A percentile compares a stretch with the other conserved stretches of the same genome.
Evolutionary conservation across 495 filamentous ascomycete genomes (phyloP).

Genomic region (Penicillium parvum): DNA sequence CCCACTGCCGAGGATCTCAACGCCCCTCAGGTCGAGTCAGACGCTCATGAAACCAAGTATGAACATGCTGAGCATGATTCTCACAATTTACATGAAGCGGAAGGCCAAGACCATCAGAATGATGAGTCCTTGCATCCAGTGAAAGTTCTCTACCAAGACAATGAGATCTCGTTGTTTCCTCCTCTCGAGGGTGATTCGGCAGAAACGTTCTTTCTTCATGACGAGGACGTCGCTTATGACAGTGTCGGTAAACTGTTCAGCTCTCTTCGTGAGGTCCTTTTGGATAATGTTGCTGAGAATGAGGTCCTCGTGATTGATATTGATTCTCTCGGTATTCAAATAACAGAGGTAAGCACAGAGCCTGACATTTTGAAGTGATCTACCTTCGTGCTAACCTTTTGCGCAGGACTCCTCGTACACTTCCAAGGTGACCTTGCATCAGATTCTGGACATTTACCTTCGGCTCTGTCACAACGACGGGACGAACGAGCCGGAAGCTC

Average conservation of each 20-base stretch:
- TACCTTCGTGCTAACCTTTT: slow-evolving; percentile 28
- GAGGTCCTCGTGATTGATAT: slow-evolving; percentile 69
- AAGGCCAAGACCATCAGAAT: slow-evolving; percentile 11
- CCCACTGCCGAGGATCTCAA: slow-evolving; percentile 6
- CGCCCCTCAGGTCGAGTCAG: slow-evolving; percentile 1
- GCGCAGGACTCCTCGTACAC: slow-evolving; percentile 43
- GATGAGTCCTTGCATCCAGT: slow-evolving; percentile 41
- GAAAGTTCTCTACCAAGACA: slow-evolving; percentile 62
- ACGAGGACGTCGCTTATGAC: slow-evolving; percentile 55
- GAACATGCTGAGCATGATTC: slow-evolving; percentile 8
- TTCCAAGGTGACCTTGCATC: slow-evolving; percentile 45
- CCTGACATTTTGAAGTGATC: background rate
- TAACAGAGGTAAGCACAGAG: slow-evolving; percentile 61
- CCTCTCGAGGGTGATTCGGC: slow-evolving; percentile 58
- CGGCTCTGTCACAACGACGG: slow-evolving; percentile 58
- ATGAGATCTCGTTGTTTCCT: slow-evolving; percentile 68
- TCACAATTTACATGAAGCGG: slow-evolving; percentile 3
- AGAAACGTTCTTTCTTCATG: slow-evolving; percentile 69
- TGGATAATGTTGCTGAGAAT: slow-evolving; percentile 58
- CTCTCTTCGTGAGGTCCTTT: slow-evolving; percentile 62
- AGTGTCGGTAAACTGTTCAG: slow-evolving; percentile 57
- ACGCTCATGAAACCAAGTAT: background rate
- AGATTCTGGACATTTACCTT: slow-evolving; percentile 56
- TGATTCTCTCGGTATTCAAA: slow-evolving; percentile 61
- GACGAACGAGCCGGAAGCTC: slow-evolving; percentile 45